These are phyloP conservation scores for Lanmaoa rubissima DNA, from an alignment of 768 basidiomycete genomes.

Conservation along the genomic window DNA sequence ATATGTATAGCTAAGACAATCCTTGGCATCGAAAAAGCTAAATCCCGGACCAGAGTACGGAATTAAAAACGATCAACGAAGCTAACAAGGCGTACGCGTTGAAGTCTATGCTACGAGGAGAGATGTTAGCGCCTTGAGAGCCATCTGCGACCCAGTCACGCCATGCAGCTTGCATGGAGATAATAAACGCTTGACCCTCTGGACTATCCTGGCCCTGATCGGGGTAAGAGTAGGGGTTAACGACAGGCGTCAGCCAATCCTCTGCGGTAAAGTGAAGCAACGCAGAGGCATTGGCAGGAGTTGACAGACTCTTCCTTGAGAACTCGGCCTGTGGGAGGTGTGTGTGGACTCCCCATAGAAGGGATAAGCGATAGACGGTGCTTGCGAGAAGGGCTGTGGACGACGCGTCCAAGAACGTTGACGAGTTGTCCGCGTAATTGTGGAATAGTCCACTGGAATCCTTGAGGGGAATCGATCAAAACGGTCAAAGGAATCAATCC, in stretches of 20 bases:
- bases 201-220: constrained; percentile 54
- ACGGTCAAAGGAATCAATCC: neutral
- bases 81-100: neutral
- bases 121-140: constrained; percentile 46
- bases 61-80: neutral
- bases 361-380: constrained; percentile 71
- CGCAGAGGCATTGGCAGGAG: constrained; percentile 13
- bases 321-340: constrained; percentile 59
- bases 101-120: neutral
- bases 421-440: constrained; percentile 65
- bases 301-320: constrained; percentile 41
- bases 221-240: constrained; percentile 61
- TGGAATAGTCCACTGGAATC: constrained; percentile 40
- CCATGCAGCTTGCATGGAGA: constrained; percentile 74
- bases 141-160: constrained; percentile 68
- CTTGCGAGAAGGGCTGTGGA: constrained; percentile 74
- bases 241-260: constrained; percentile 74
- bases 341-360: constrained; percentile 47
- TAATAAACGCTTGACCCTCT: constrained; percentile 77
- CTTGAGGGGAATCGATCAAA: neutral
- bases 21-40: neutral
- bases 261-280: constrained; percentile 50
- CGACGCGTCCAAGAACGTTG: constrained; percentile 69
- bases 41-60: neutral
- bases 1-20: neutral